phyloP scores from a whole-genome alignment of 1,139 yeast species.

The Suhomyces kunorum region DNA sequence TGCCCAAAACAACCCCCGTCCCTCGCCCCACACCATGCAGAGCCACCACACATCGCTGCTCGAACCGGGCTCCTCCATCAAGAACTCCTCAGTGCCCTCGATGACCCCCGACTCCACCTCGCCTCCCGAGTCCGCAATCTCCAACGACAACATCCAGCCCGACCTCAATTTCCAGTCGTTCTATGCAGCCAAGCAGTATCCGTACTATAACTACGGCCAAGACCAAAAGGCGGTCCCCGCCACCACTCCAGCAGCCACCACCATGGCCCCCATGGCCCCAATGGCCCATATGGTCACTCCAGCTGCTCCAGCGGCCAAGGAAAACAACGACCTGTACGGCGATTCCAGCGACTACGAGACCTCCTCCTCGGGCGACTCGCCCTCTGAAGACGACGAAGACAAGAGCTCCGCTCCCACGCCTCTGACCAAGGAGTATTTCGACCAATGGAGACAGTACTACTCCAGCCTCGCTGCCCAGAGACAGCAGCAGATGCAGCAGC shows the following conservation, averaged over 20 bases:
- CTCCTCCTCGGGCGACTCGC: constrained; percentile 12
- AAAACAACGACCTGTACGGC: constrained; percentile 7
- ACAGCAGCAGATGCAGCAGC: constrained; percentile 21
- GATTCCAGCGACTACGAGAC: constrained; percentile 18
- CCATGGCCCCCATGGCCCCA: background rate
- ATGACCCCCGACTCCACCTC: constrained; percentile 8
- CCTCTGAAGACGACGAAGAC: constrained; percentile 22
- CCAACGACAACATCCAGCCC: constrained; percentile 6
- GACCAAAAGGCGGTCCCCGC: background rate
- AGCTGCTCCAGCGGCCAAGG: background rate
- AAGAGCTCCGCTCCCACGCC: constrained; percentile 11
- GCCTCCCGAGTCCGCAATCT: constrained; percentile 13
- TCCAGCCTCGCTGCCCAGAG: constrained; percentile 29
- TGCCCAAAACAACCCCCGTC: too few species aligned
- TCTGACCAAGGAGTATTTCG: constrained; percentile 26
- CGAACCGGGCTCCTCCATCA: constrained; percentile 6
- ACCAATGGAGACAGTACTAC: constrained; percentile 34
- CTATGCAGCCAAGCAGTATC: constrained; percentile 8
- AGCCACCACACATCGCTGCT: background rate
- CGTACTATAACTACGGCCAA: constrained; percentile 9
- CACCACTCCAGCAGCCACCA: constrained; percentile 1
- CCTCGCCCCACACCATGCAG: background rate
- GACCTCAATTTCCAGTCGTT: constrained; percentile 8
- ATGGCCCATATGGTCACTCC: background rate
- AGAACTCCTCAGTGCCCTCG: constrained; percentile 3